Base-by-base conservation (phyloP, 129 eudicot genomes). In the Kitagawia praeruptora region DNA sequence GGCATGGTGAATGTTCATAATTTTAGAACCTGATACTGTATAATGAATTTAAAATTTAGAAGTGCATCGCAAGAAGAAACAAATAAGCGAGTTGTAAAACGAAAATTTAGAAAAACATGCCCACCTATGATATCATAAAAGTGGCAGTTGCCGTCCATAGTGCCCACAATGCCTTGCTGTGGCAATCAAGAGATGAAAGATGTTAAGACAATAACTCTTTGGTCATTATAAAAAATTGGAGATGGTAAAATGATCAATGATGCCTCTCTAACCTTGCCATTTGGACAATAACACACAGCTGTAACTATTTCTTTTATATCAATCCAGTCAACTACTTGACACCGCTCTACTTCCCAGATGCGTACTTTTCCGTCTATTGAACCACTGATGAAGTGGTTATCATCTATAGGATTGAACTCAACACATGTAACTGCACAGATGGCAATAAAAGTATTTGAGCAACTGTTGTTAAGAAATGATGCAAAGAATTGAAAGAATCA, bases 151-250 rank as follows among this genome's bases (percentile, higher is more conserved):
- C 98, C 96, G 75, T 86, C 93, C 78, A 92, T 84, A 64, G 97
- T 81, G 56, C 98, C 97, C 77, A 91, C 87, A 79, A 94, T 85
- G 63, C 92, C 89, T 75, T 97, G 89, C 98, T 94, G 90, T 61
- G 77, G n/a, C 46, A 86, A 58, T n/a, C 39, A 49, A 70, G 75
- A 37, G 81, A 77, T 38, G 28, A 76, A 77, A 47, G 51, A n/a
- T 19, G 46, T 70, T 76, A 49, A 18, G 25, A 19, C 7, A 42
- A 44, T 61, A 27, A 66, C 46, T 12, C 40, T n/a, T 38, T 21
- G 79, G 31, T 25, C 39, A 13, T 64, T 76, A 23, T 38, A 14
- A 75, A 25, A 21, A 6, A 4, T n/a, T 9, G 12, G 54, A n/a
- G 5, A 19, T 16, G 25, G 0, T 48, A 77, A 40, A 63, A 44